Percentiles rank a stretch among this genome's conserved stretches.
These are phyloP conservation scores for Mycena rosella DNA, from an alignment of 768 basidiomycete genomes.

Conservation along the genomic window DNA sequence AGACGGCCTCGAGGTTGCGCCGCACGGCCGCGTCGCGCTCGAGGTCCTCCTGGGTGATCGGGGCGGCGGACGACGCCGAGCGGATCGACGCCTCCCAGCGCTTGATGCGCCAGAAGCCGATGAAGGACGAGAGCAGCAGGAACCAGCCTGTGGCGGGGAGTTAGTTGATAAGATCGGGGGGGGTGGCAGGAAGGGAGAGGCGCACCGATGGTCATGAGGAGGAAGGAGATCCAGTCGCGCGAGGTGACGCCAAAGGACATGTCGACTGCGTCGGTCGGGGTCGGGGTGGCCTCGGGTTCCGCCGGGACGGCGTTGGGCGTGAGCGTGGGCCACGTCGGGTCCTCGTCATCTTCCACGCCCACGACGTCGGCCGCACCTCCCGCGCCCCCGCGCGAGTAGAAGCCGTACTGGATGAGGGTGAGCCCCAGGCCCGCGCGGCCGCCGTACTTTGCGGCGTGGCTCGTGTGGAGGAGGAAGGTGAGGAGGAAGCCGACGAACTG, in stretches of 20 bases:
- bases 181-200: slow-evolving; percentile 4
- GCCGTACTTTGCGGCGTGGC: slow-evolving; percentile 94
- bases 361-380: slow-evolving; percentile 6
- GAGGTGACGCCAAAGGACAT: slow-evolving; percentile 57
- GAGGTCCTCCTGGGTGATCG: slow-evolving; percentile 59
- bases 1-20: slow-evolving; percentile 63
- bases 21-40: slow-evolving; percentile 66
- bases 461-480: slow-evolving; percentile 92
- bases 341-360: slow-evolving; percentile 37
- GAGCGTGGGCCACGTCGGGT: slow-evolving; percentile 30
- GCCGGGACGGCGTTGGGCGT: slow-evolving; percentile 5
- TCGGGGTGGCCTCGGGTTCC: slow-evolving; percentile 6
- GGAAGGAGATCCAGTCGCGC: slow-evolving; percentile 90
- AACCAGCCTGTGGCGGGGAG: slow-evolving; percentile 79
- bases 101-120: slow-evolving; percentile 88
- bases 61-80: slow-evolving; percentile 44
- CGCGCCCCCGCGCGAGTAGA: slow-evolving; percentile 65
- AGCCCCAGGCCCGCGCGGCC: slow-evolving; percentile 96
- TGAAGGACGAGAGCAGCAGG: slow-evolving; percentile 84
- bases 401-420: slow-evolving; percentile 93
- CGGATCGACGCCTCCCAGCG: slow-evolving; percentile 85
- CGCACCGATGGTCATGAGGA: slow-evolving; percentile 90
- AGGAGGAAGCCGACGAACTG: slow-evolving; percentile 95
- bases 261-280: slow-evolving; percentile 40
- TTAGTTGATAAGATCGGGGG: no score